Evolutionary conservation across 2,329 filamentous ascomycete genomes (phyloP), one percentile per base, ranked within the genome.

Genomic region (Capronia americana): DNA sequence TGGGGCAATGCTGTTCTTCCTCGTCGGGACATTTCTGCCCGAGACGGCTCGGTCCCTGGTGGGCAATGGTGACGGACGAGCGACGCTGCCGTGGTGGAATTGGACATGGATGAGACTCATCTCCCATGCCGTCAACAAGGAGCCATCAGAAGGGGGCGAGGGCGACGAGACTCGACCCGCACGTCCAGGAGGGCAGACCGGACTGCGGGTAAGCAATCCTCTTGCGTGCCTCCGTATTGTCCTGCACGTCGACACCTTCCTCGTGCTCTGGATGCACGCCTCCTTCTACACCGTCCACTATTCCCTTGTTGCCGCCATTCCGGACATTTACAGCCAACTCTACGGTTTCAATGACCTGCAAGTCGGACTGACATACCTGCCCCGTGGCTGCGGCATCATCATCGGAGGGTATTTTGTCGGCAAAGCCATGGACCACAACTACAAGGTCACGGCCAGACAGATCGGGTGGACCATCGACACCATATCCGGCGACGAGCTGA

Each of bases 341-440:
- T 86, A 86, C 68, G 71, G 74, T 24, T 81, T 83, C 71, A 76
- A 78, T 69, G 77, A 82, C 60, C 75, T 85, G 24, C 75, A 85
- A 67, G 77, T 83, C 30, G 77, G 74, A 0, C 70, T 80, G 6
- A 73, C 73, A 41, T 77, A 74, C 56, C 65, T 75, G 23, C 72
- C 73, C 1, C 66, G 70, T 8, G 71, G 70, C 0, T 17, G 73
- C 5, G 73, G 73, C 4, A 71, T 70, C 7, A 59, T 75, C 4
- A 4, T 72, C n/a, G 70, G 69, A 28, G 66, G 70, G 6, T 69
- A 69, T 23, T 38, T 48, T 14, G 72, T 72, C 17, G 74, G 65
- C 30, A 61, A 51, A 28, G 57, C 41, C 32, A 62, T 68, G 61
- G 81, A 83, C 64, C 78, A 75, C 71, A 82, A 82, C 53, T 83